Evolutionary conservation across 257 asterid species (phyloP).

Genomic region (Jacaranda copaia): DNA sequence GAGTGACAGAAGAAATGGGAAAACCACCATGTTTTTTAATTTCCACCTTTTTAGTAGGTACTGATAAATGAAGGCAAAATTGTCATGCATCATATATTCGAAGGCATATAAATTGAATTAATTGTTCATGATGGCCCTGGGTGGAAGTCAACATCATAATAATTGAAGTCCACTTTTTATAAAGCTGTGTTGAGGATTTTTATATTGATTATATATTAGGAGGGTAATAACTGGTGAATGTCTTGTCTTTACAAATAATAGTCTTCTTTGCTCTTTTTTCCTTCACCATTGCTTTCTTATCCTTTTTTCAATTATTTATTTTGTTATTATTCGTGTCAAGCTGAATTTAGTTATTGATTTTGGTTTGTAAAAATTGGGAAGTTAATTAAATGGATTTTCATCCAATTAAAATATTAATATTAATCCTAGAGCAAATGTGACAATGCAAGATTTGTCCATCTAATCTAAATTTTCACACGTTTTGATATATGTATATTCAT

Average conservation of each 20-base stretch:
- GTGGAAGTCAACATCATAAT: no score
- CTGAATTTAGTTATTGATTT: neutral
- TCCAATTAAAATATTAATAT: no score
- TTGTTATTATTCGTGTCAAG: neutral
- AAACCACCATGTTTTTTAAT: slow-evolving; percentile 25
- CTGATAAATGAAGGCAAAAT: neutral
- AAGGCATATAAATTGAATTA: neutral
- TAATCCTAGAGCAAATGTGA: no score
- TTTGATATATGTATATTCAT: no score
- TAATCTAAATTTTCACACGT: no score
- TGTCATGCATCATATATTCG: neutral
- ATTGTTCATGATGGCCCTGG: no score
- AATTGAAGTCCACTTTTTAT: no score
- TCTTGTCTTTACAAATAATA: neutral
- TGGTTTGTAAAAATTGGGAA: no score
- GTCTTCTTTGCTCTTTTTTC: neutral
- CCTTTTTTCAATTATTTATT: neutral
- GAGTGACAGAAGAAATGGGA: slow-evolving; percentile 16
- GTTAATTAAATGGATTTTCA: no score
- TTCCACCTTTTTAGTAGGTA: neutral
- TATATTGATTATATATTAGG: no score
- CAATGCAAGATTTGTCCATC: no score
- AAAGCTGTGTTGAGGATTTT: no score
- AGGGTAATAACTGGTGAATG: neutral
- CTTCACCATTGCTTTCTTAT: slow-evolving; percentile 8